These are phyloP conservation scores for Diacronema lutheri DNA, from an alignment of 78 protist genomes.

Conservation along the genomic window DNA sequence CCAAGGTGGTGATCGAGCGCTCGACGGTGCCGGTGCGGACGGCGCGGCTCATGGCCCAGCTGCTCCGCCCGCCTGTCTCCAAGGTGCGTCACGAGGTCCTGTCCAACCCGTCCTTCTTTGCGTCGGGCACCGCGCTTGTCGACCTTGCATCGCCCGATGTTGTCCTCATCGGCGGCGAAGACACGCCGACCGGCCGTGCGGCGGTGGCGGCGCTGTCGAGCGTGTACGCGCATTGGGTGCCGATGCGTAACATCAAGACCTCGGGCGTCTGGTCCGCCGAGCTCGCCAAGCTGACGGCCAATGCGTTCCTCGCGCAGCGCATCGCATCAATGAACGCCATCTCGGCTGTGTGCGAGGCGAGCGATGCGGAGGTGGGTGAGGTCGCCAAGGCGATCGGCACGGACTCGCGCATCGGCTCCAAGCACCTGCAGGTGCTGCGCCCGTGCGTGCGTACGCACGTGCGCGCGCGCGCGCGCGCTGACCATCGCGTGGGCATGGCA, in stretches of 20 bases:
- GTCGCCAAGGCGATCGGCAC: slow-evolving; percentile 59
- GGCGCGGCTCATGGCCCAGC: slow-evolving; percentile 31
- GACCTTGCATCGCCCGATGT: slow-evolving; percentile 88
- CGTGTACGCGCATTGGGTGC: slow-evolving; percentile 68
- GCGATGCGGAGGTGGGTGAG: slow-evolving; percentile 90
- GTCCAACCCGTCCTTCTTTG: slow-evolving; percentile 94
- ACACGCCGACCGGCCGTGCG: slow-evolving; percentile 43
- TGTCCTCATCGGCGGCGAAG: slow-evolving; percentile 93
- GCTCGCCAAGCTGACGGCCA: slow-evolving; percentile 89
- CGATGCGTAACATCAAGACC: slow-evolving; percentile 59
- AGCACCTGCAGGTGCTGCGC: slow-evolving; percentile 78
- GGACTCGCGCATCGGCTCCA: slow-evolving; percentile 84
- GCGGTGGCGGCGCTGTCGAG: not conserved
- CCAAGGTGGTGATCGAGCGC: slow-evolving; percentile 87
- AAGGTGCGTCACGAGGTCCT: slow-evolving; percentile 52
- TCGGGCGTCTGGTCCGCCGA: slow-evolving; percentile 74
- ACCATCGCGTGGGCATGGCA: not conserved
- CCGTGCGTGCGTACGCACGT: not conserved
- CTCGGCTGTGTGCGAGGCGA: slow-evolving; percentile 79
- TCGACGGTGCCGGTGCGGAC: slow-evolving; percentile 88
- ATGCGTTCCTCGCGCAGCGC: slow-evolving; percentile 96
- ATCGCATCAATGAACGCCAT: slow-evolving; percentile 87
- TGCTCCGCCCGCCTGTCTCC: not conserved
- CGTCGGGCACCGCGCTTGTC: slow-evolving; percentile 89
- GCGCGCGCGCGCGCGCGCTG: not conserved